Evolutionary conservation across 805 yeast species (phyloP).

Genomic region (Candida suzukii): DNA sequence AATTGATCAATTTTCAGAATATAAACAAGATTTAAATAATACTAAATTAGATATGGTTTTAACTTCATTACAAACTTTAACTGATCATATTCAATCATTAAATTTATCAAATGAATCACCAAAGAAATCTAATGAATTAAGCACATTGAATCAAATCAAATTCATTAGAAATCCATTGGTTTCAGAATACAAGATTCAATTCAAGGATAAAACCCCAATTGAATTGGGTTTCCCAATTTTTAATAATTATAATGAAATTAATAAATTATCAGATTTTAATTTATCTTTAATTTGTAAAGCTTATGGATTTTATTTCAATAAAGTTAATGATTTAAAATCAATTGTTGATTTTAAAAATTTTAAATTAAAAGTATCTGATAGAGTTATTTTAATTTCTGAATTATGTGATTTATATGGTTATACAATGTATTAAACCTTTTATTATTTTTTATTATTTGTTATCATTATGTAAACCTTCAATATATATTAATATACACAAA

Average conservation of each 20-base stretch:
- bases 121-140: too few species aligned
- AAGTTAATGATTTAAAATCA: neutral
- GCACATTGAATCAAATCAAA: neutral
- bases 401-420: too few species aligned
- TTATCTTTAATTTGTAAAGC: neutral
- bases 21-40: too few species aligned
- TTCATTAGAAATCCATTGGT: neutral
- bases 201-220: neutral
- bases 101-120: too few species aligned
- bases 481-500: slow-evolving; percentile 3
- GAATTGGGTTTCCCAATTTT: neutral
- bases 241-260: neutral
- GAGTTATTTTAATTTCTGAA: neutral
- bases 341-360: neutral
- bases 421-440: too few species aligned
- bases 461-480: neutral
- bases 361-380: neutral
- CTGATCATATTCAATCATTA: too few species aligned
- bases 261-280: neutral
- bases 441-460: too few species aligned
- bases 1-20: too few species aligned
- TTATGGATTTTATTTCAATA: neutral
- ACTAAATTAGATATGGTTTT: too few species aligned
- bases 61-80: too few species aligned
- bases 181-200: neutral